Base-by-base conservation (phyloP, 164 flowering plant species). In the Nymphaea thermarum region DNA sequence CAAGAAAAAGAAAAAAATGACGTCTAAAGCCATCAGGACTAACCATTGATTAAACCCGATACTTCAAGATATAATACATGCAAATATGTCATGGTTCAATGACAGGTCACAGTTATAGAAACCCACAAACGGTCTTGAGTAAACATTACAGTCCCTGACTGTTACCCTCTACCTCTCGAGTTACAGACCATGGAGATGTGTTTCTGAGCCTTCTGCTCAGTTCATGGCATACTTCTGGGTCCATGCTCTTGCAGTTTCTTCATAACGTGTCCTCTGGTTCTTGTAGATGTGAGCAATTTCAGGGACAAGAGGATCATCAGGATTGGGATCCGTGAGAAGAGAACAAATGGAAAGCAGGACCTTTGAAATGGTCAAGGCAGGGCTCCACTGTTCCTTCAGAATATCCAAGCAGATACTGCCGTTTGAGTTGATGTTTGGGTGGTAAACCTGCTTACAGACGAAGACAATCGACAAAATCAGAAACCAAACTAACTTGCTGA, bases 321-420 rank as follows among this genome's bases (percentile, higher is more conserved):
- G 82, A 71, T 80, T 80, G 14, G 82, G 82, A 43, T 80, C 82
- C n/a, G 80, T 77, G 44, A 80, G 73, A 70, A 80, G 77, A 6
- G 82, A 80, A 60, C 78, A 80, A 64, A 80, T 80, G 47, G 82
- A 80, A 53, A 80, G 78, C 8, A 80, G 74, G 59, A 80, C 80
- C 80, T 80, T 80, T n/a, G 83, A 80, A 65, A 80, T 72, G 7
- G 83, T 80, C 55, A 78, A 66, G 25, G 83, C 83, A 42, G 81
- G 83, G 66, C 83, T 80, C 81, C 83, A 80, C 67, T 80, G 81
- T 68, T 80, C 83, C 68, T 80, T 80, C 60, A 80, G 81, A 67
- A 80, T 80, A 62, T 80, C 83, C 43, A 80, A 75, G 60, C 83
- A 80, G 43, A 80, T 80, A 60, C 83, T 80, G 18, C 83, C 83